These are phyloP conservation scores for Umbelopsis sp. DNA, from an alignment of 371 early-diverging fungal species.

Conservation along the genomic window DNA sequence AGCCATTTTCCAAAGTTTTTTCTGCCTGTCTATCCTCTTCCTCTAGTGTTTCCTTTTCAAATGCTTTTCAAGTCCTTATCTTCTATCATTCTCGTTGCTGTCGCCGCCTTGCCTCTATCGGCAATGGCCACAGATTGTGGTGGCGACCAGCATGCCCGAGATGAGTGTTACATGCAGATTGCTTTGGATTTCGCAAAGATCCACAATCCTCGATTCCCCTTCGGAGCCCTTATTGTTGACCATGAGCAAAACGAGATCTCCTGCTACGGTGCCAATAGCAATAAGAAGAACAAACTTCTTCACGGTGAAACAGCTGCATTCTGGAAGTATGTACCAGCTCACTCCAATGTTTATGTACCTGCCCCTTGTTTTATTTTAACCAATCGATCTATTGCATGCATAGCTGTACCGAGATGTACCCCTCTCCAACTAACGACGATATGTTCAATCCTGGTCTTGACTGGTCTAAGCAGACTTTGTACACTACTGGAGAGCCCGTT, in stretches of 20 bases:
- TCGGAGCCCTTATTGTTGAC: conserved; percentile 40
- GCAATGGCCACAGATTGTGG: not conserved
- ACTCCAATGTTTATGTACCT: not conserved
- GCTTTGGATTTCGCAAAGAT: conserved; percentile 37
- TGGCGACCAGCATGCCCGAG: conserved; percentile 24
- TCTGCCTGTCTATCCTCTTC: not conserved
- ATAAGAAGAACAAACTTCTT: conserved; percentile 34
- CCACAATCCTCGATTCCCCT: conserved; percentile 35
- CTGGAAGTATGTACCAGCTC: conserved; percentile 34
- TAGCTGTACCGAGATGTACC: conserved; percentile 43
- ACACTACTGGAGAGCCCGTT: conserved; percentile 45
- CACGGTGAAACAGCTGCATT: conserved; percentile 47
- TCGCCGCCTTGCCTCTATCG: not conserved
- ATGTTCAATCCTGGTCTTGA: conserved; percentile 36
- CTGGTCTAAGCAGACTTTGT: conserved; percentile 41
- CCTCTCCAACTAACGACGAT: conserved; percentile 38
- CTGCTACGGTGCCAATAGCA: conserved; percentile 42
- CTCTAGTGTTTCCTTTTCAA: not conserved
- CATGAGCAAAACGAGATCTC: conserved; percentile 38
- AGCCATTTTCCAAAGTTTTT: too few relatives aligned
- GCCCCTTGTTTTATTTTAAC: not conserved
- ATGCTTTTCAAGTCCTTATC: conserved; percentile 4
- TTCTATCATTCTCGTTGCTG: not conserved
- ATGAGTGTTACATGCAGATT: conserved; percentile 39
- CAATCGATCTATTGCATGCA: not conserved